Base-by-base conservation (phyloP, 345 rosid species). In the Leavenworthia alabamica region DNA sequence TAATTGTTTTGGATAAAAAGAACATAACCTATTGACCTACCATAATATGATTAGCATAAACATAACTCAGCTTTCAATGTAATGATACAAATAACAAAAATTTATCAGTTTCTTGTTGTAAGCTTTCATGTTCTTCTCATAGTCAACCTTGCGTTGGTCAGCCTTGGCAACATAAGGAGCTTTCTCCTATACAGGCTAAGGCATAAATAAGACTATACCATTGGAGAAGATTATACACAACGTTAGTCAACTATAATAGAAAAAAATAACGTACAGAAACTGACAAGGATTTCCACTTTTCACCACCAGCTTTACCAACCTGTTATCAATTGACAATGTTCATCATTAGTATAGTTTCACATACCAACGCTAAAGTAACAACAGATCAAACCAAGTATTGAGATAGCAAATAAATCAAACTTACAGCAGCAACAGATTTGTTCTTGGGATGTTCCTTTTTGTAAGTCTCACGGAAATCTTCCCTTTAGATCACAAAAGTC, bases 241-340 rank as follows among this genome's bases (percentile, higher is more conserved):
- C 12, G 13, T 37, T 0, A 27, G 26, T 27, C 1, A n/a, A 71
- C 69, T 62, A 36, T 40, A 5, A 17, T n/a, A 43, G 24, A 27
- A 10, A 28, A 24, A 45, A 23, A 22, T 22, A 22, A 54, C 74
- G 1, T 67, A 92, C 98, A 15, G 84, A 66, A 0, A 82, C 95
- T 2, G 98, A 77, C 79, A 92, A 3, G 0, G 96, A 86, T 68
- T 92, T 92, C 98, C 98, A 92, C 61, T 80, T 92, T 26, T 81
- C 89, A 9, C 98, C 98, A 62, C 92, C 94, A 71, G 98, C 98
- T 71, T 92, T 92, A 3, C 97, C 97, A 48, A 93, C 99, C 99
- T 89, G 13, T 12, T n/a, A 49, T 14, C 31, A 9, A 46, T 8
- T 4, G 2, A 33, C 39, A 8, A n/a, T n/a, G n/a, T 0, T 6